Conservation (phyloP, 257 asterid genomes). For the Gardenia jasminoides region DNA sequence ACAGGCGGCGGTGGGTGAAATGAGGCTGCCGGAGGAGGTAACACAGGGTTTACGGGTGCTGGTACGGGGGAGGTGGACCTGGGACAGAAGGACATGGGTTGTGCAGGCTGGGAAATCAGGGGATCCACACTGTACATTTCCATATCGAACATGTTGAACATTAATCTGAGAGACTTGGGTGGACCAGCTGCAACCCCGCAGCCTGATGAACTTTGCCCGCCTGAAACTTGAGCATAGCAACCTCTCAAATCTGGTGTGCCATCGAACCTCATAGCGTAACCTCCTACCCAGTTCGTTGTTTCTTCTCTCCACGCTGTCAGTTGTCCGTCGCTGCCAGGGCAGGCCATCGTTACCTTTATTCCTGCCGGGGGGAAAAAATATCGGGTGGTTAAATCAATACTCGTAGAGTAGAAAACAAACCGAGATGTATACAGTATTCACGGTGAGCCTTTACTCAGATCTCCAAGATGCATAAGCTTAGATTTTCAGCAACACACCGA, state of each 20-base stretch:
- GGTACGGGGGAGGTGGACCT: constrained; percentile 31
- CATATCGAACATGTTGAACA: constrained; percentile 61
- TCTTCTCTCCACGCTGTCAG: constrained; percentile 55
- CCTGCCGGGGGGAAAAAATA: constrained; percentile 35
- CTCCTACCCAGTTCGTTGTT: constrained; percentile 73
- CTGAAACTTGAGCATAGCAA: constrained; percentile 64
- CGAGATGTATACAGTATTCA: too few species aligned
- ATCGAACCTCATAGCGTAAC: constrained; percentile 56
- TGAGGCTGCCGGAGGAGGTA: constrained; percentile 32
- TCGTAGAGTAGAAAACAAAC: too few species aligned
- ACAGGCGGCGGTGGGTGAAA: constrained; percentile 24
- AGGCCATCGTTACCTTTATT: constrained; percentile 61
- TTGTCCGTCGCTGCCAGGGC: constrained; percentile 75
- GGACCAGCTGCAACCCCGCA: constrained; percentile 72
- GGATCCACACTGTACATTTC: constrained; percentile 75
- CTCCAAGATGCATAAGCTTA: neutral
- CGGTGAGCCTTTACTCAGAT: neutral
- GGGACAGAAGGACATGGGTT: constrained; percentile 69
- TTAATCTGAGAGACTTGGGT: constrained; percentile 36
- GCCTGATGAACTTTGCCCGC: constrained; percentile 41
- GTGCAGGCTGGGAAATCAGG: constrained; percentile 69
- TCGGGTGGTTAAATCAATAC: neutral
- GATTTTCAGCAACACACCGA: neutral
- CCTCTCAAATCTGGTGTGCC: constrained; percentile 67
- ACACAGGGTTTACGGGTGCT: constrained; percentile 21